Evolutionary conservation across 345 rosid species (phyloP).

Genomic region (Rhizophora mangle): DNA sequence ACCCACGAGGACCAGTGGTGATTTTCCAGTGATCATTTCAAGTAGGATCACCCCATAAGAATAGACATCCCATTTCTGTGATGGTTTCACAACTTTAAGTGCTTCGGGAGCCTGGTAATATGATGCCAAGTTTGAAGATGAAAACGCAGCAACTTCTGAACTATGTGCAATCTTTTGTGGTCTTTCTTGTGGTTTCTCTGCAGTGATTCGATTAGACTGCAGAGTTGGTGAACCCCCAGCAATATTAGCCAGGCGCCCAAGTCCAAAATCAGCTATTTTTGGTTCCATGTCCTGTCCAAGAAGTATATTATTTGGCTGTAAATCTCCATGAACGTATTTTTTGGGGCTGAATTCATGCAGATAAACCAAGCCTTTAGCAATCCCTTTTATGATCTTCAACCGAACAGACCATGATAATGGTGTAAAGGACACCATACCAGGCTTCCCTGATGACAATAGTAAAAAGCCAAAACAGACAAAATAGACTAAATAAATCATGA

Average conservation of each 20-base stretch:
- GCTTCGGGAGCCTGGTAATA: slow-evolving; percentile 91
- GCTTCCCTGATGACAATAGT: slow-evolving; percentile 53
- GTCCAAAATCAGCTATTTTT: slow-evolving; percentile 80
- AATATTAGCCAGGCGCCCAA: slow-evolving; percentile 82
- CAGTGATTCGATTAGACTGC: slow-evolving; percentile 53
- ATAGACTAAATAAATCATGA: background rate
- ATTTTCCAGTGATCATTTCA: slow-evolving; percentile 74
- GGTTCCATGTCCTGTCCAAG: slow-evolving; percentile 83
- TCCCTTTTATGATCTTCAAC: slow-evolving; percentile 65
- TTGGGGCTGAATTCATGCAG: slow-evolving; percentile 89
- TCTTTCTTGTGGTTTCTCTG: slow-evolving; percentile 54
- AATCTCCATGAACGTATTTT: slow-evolving; percentile 91
- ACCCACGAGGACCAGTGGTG: slow-evolving; percentile 52
- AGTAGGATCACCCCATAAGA: slow-evolving; percentile 81
- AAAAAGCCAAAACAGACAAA: slow-evolving; percentile 2
- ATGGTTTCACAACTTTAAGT: slow-evolving; percentile 74
- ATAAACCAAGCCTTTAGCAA: slow-evolving; percentile 75
- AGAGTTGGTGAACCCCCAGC: slow-evolving; percentile 81
- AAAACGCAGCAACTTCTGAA: slow-evolving; percentile 51
- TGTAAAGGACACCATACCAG: slow-evolving; percentile 55
- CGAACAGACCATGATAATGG: slow-evolving; percentile 73
- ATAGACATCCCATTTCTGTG: slow-evolving; percentile 98
- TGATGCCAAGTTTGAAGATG: slow-evolving; percentile 50
- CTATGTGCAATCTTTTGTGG: slow-evolving; percentile 50
- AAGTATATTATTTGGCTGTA: slow-evolving; percentile 79